Evolutionary conservation across 768 basidiomycete species (phyloP).

Genomic region (Pholiota molesta): DNA sequence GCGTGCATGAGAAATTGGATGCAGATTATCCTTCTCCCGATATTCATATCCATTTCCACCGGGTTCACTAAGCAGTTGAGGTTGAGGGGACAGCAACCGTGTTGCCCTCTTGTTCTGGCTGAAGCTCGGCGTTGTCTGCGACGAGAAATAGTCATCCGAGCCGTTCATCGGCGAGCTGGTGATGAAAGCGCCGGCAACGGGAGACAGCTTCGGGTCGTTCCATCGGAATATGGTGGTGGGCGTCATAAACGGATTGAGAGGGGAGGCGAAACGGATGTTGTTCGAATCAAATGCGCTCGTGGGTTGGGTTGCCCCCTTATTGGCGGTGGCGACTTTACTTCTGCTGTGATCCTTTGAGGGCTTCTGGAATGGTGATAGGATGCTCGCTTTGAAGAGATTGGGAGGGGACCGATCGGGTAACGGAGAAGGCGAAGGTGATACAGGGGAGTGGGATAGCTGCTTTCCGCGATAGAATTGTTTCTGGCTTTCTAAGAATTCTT

Average conservation of each 20-base stretch:
- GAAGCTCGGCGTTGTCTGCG: neutral
- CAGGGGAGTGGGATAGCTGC: slow-evolving; percentile 12
- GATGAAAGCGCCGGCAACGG: slow-evolving; percentile 22
- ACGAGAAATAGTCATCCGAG: neutral
- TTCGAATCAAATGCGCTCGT: slow-evolving; percentile 22
- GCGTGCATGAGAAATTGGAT: neutral
- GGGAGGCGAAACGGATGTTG: slow-evolving; percentile 24
- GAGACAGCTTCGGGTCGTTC: slow-evolving; percentile 31
- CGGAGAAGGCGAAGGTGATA: slow-evolving; percentile 18
- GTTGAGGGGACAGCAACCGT: neutral
- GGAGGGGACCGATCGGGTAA: neutral
- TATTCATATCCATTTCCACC: neutral
- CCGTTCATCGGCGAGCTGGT: neutral
- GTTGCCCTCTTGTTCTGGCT: neutral
- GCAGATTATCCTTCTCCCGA: neutral
- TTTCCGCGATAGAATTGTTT: slow-evolving; percentile 6
- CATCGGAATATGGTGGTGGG: slow-evolving; percentile 18
- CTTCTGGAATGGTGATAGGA: neutral
- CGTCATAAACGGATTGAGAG: slow-evolving; percentile 17
- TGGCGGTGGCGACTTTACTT: neutral
- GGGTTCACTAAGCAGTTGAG: neutral
- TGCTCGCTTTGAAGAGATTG: neutral
- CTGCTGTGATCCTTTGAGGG: neutral
- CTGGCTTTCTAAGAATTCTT: slow-evolving; percentile 14
- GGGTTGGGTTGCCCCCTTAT: neutral